Evolutionary conservation across 805 yeast species (phyloP), one percentile per base, ranked within the genome.

Genomic region (Cyberlindnera maritima): DNA sequence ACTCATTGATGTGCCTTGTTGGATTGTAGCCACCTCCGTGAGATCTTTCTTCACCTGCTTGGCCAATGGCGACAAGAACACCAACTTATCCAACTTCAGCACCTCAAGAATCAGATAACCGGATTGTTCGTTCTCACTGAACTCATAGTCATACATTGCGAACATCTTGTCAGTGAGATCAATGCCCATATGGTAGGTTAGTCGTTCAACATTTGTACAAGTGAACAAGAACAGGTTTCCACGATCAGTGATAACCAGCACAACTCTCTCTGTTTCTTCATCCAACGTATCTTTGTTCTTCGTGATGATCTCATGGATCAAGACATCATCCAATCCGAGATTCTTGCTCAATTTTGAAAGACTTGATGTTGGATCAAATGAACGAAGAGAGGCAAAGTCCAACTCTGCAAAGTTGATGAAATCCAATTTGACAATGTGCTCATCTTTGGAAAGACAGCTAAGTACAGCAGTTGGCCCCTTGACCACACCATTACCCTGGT

Each of bases 121-220:
- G 46, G 70, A 75, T 20, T 71, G 70, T 7, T 71, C 70, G 17
- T 65, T 68, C 47, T 80, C 86, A 52, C 81, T 83, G 63, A 86
- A 85, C 61, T 85, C 92, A 63, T 83, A 85, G 63, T 85, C 92
- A 61, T 85, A 86, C 83, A 86, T 81, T 58, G 87, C 86, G 45
- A 85, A 79, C 53, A 78, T 70, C 37, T 69, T 66, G 55, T 76
- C 79, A 0, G 78, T 74, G 26, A 75, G 55, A 43, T 67, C 73
- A 32, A 77, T 71, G 23, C 74, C 74, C 31, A 65, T 57, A 14
- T 26, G 26, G 18, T 39, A 34, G 8, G 48, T 48, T 18, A 54
- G 37, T 17, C 35, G 48, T 18, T 48, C 41, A 11, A 44, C 19
- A 4, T 63, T 19, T 57, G 56, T 19, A 33, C 50, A 42, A 47